Evolutionary conservation across 2,329 filamentous ascomycete species (phyloP).

Genomic region (Chaetomiaceae sp.): DNA sequence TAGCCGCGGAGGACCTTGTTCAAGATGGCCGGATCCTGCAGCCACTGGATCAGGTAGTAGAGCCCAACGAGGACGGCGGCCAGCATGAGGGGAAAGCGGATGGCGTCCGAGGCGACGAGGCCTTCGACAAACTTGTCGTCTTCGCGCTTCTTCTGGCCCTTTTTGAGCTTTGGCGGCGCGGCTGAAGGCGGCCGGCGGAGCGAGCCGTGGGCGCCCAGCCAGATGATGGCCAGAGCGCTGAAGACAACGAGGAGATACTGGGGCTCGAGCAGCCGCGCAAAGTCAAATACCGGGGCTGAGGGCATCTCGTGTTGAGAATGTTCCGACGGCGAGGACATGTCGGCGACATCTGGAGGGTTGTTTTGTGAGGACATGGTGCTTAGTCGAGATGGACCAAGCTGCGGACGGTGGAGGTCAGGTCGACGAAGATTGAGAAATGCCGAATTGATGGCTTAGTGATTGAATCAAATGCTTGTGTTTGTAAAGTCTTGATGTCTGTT

Average conservation of each 20-base stretch:
- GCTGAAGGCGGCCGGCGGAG: slow-evolving; percentile 80
- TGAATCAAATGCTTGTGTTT: too few species aligned
- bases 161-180: slow-evolving; percentile 48
- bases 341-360: slow-evolving; percentile 3
- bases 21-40: slow-evolving; percentile 73
- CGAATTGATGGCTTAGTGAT: too few species aligned
- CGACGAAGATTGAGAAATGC: too few species aligned
- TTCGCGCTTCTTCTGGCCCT: slow-evolving; percentile 43
- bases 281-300: slow-evolving; percentile 6
- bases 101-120: slow-evolving; percentile 70
- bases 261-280: slow-evolving; percentile 20
- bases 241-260: slow-evolving; percentile 47
- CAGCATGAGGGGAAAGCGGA: slow-evolving; percentile 78
- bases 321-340: slow-evolving; percentile 1
- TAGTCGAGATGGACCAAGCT: too few species aligned
- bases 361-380: slow-evolving; percentile 16
- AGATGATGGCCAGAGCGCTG: slow-evolving; percentile 77
- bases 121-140: slow-evolving; percentile 56
- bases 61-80: slow-evolving; percentile 65
- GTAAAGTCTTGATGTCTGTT: too few species aligned
- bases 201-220: slow-evolving; percentile 78
- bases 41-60: slow-evolving; percentile 86
- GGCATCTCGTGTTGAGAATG: background rate
- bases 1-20: slow-evolving; percentile 82
- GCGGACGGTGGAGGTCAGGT: too few species aligned